phyloP scores from a whole-genome alignment of 257 asterid species.

The Solanum peruvianum region DNA sequence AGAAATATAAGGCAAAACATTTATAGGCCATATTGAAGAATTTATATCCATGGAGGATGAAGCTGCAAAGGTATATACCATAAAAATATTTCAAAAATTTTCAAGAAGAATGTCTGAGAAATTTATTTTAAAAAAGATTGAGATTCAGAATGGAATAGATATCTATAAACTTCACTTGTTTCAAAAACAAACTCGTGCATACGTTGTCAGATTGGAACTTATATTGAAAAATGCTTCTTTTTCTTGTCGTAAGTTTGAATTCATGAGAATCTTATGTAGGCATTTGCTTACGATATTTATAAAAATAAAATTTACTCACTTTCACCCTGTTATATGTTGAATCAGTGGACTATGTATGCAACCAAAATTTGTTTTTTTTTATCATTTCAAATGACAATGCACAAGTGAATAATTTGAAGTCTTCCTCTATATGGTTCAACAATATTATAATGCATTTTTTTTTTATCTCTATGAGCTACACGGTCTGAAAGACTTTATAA shows the following conservation, averaged over 20 bases:
- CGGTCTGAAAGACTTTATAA: background rate
- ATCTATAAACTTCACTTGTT: background rate
- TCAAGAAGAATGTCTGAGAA: background rate
- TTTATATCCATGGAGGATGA: background rate
- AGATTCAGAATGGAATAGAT: background rate
- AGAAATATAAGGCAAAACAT: background rate
- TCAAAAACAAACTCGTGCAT: background rate
- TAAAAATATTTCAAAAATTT: background rate
- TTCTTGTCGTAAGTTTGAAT: background rate
- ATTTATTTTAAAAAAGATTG: background rate
- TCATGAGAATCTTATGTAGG: background rate
- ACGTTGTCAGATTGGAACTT: background rate
- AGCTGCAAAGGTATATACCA: background rate
- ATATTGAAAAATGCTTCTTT: background rate
- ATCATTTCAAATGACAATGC: background rate
- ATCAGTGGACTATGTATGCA: background rate
- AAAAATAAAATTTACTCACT: background rate
- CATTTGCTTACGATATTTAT: background rate
- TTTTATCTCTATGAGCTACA: background rate
- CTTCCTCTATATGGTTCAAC: background rate
- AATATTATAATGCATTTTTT: background rate
- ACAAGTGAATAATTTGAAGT: background rate
- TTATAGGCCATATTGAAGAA: background rate
- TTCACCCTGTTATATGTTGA: background rate
- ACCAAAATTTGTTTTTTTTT: background rate